Conservation (phyloP, 139 green algal species). For the Haematococcus lacustris region DNA sequence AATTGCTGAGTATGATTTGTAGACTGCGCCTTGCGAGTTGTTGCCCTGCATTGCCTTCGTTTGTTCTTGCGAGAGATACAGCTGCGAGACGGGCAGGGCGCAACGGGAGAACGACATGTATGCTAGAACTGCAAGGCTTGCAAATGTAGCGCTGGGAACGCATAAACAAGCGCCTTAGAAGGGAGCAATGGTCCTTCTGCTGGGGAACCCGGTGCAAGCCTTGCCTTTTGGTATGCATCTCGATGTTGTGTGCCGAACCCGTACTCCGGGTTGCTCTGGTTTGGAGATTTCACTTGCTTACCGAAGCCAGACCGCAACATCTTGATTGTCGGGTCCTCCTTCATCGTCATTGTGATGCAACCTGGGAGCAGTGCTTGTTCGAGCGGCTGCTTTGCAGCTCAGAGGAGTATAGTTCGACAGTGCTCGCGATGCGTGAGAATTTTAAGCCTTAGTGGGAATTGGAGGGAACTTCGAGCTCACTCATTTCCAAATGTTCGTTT, state of each 20-base stretch:
- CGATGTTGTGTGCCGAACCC: conserved; percentile 24
- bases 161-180: neutral
- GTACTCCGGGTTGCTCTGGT: conserved; percentile 14
- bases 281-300: conserved; percentile 22
- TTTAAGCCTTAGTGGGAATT: no score
- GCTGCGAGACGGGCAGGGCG: conserved; percentile 10
- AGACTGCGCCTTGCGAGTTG: conserved; percentile 38
- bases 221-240: conserved; percentile 16
- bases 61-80: conserved; percentile 36
- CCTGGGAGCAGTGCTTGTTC: no score
- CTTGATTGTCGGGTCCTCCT: neutral
- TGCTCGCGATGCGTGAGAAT: no score
- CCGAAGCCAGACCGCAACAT: conserved; percentile 18
- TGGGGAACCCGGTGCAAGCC: neutral
- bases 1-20: conserved; percentile 35
- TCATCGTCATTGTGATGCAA: no score
- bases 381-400: no score
- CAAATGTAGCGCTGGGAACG: neutral
- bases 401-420: no score
- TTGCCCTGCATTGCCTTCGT: conserved; percentile 25
- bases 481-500: no score
- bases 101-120: neutral
- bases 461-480: no score
- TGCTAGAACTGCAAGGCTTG: neutral
- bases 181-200: neutral